A percentile compares a stretch with the other conserved stretches of the same genome.
These are phyloP conservation scores for Tricholoma sp. DNA, from an alignment of 768 basidiomycete genomes.

Conservation along the genomic window DNA sequence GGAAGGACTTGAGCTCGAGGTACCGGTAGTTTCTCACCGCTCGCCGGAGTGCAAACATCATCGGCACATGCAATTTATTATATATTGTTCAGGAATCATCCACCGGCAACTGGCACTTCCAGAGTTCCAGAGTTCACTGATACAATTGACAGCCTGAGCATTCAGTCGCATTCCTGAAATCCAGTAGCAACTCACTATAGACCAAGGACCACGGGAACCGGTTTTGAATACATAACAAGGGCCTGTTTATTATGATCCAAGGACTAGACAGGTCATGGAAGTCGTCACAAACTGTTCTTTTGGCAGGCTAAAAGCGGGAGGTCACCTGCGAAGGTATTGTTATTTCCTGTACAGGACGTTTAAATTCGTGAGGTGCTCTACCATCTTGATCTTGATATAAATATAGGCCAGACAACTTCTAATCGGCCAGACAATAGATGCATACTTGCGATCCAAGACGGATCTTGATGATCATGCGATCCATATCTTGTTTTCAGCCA, in stretches of 20 bases:
- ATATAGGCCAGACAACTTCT: slow-evolving; percentile 79
- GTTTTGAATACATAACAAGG: too few species aligned
- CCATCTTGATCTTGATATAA: neutral
- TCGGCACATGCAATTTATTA: too few species aligned
- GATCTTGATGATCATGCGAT: slow-evolving; percentile 90
- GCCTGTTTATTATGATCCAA: slow-evolving; percentile 89
- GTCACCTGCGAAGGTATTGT: slow-evolving; percentile 54
- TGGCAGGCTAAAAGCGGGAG: slow-evolving; percentile 49
- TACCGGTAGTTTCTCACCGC: too few species aligned
- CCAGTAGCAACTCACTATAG: too few species aligned
- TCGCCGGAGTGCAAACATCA: too few species aligned
- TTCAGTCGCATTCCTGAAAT: too few species aligned
- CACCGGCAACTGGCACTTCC: too few species aligned
- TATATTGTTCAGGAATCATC: too few species aligned
- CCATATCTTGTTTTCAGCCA: slow-evolving; percentile 94
- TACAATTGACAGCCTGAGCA: too few species aligned
- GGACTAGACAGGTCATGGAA: slow-evolving; percentile 97
- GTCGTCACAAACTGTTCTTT: slow-evolving; percentile 72
- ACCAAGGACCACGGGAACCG: too few species aligned
- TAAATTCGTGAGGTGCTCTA: neutral
- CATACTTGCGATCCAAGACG: slow-evolving; percentile 77
- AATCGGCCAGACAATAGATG: slow-evolving; percentile 93
- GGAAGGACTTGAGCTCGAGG: too few species aligned
- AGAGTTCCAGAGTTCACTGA: too few species aligned
- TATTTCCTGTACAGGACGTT: slow-evolving; percentile 72